Base-by-base conservation (phyloP, 148 eudicot genomes). In the Arctostaphylos glauca region DNA sequence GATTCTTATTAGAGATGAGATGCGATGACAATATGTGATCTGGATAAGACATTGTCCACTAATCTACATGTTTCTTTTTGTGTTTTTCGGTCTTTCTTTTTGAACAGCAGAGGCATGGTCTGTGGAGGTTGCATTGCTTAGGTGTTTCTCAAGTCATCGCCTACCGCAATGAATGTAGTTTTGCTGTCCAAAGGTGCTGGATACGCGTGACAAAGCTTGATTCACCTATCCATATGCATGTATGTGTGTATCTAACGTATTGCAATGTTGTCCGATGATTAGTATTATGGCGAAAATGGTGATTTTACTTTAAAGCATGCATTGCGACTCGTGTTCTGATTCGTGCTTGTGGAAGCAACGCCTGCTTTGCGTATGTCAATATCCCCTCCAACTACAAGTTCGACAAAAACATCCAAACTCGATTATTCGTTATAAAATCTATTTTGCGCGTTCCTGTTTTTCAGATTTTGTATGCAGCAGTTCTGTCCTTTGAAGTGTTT, bases 61-160 rank as follows among this genome's bases (percentile, higher is more conserved):
- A 13, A 56, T 31, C 46, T 9, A 25, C 25, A 53, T 41, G 52
- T 4, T 70, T 9, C n/a, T 43, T 41, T 70, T 16, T 15, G 44
- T 50, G 16, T 16, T 67, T 31, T 31, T 31, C 38, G 38, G 25
- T 15, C 4, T 6, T 73, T n/a, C 23, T 46, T 76, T 77, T 31
- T 18, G 38, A 56, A 58, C 80, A 89, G 91, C 86, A 90, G 95
- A 90, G 92, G 92, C 16, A 92, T 94, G 23, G 89, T 94, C 80
- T 94, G 98, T 75, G 96, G 98, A 85, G 98, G 98, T 15, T 94
- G 98, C 16, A 92, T 71, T 88, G 93, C 92, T 44, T 89, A 87
- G 84, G 56, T 60, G 66, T 21, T n/a, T 16, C 38, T 48, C 38
- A 60, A 23, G 72, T 14, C 31, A 3, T 43, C 43, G 18, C 31